These are phyloP conservation scores for Cytauxzoon felis DNA, from an alignment of 169 alveolate genomes.

Conservation along the genomic window DNA sequence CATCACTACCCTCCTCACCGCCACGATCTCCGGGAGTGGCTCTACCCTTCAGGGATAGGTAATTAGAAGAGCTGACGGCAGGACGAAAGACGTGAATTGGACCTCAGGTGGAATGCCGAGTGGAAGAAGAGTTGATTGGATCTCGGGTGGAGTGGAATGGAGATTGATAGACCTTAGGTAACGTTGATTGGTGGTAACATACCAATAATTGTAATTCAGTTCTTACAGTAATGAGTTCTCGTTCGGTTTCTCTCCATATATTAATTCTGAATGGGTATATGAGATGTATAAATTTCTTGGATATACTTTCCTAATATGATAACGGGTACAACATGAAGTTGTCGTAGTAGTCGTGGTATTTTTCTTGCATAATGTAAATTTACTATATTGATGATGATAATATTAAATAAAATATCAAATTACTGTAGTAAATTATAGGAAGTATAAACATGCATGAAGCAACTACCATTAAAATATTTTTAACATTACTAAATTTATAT, in stretches of 20 bases:
- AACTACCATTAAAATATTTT: not conserved
- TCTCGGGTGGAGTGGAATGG: too few relatives aligned
- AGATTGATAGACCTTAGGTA: too few relatives aligned
- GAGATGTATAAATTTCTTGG: too few relatives aligned
- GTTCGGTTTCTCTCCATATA: conserved; percentile 83
- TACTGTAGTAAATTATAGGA: not conserved
- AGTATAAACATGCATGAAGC: conserved; percentile 8
- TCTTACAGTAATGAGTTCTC: conserved; percentile 80
- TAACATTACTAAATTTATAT: not conserved
- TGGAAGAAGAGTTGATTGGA: too few relatives aligned
- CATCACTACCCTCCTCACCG: too few relatives aligned
- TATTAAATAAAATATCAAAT: not conserved
- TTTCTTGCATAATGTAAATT: conserved; percentile 71
- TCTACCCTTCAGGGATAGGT: too few relatives aligned
- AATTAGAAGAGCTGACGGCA: too few relatives aligned
- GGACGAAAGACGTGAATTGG: too few relatives aligned
- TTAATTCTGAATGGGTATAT: conserved; percentile 59
- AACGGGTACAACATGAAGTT: conserved; percentile 60
- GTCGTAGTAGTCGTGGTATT: conserved; percentile 72
- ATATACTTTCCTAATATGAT: conserved; percentile 68
- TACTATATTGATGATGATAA: conserved; percentile 18
- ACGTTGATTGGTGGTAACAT: too few relatives aligned
- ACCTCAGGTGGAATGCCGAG: too few relatives aligned
- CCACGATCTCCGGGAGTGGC: too few relatives aligned
- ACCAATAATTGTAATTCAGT: conserved; percentile 79